phyloP scores from a whole-genome alignment of 345 rosid genomes.

The Gossypium anomalum region DNA sequence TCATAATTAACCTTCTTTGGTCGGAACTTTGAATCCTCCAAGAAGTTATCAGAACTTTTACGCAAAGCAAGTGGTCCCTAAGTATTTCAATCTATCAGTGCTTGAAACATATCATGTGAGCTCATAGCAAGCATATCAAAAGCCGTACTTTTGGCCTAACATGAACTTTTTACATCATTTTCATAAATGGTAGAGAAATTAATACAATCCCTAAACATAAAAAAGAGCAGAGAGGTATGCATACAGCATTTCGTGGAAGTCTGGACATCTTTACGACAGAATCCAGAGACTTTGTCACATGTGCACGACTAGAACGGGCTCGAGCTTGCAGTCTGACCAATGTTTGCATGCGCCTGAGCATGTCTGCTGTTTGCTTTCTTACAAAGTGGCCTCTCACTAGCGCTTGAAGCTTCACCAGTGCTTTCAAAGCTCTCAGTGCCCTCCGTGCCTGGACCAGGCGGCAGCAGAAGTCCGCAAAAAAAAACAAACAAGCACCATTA shows the following conservation, averaged over 20 bases:
- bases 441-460: constrained; percentile 62
- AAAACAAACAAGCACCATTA: constrained; percentile 8
- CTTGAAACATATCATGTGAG: not conserved
- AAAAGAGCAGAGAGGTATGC: constrained; percentile 6
- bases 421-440: constrained; percentile 84
- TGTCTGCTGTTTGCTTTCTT: constrained; percentile 77
- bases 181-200: not conserved
- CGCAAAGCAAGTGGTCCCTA: constrained; percentile 14
- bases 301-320: constrained; percentile 60
- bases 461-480: not conserved
- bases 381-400: constrained; percentile 87
- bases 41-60: not conserved
- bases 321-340: constrained; percentile 68
- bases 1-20: not conserved
- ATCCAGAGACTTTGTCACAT: constrained; percentile 47
- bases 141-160: not conserved
- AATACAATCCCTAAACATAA: not conserved
- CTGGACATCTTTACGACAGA: constrained; percentile 44
- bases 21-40: not conserved
- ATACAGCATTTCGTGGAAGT: constrained; percentile 42
- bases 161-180: not conserved
- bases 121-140: not conserved
- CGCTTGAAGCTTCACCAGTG: constrained; percentile 94
- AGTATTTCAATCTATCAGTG: not conserved
- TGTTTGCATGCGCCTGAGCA: constrained; percentile 85